phyloP scores from a whole-genome alignment of 78 protist species.

The Dictyostelium purpureum region DNA sequence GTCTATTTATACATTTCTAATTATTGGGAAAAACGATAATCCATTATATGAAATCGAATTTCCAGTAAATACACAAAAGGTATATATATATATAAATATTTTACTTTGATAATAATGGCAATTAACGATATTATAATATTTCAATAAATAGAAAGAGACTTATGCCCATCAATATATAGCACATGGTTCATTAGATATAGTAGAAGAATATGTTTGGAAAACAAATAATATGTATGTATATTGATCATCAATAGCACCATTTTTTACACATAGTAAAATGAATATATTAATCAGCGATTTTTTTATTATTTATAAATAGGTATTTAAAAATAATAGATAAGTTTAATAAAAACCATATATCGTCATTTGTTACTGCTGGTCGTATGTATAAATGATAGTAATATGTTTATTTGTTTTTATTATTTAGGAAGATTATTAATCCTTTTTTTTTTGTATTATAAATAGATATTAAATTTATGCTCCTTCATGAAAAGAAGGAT shows the following conservation, averaged over 20 bases:
- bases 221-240: constrained; percentile 22
- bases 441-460: not conserved
- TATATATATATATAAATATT: too few species aligned
- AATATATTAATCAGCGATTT: not conserved
- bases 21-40: constrained; percentile 69
- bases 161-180: constrained; percentile 53
- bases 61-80: constrained; percentile 20
- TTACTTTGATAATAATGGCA: too few species aligned
- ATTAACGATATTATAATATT: too few species aligned
- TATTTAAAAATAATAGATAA: constrained; percentile 54
- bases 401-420: not conserved
- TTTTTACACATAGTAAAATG: not conserved
- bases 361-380: constrained; percentile 69
- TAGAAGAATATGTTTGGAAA: constrained; percentile 69
- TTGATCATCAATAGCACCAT: not conserved
- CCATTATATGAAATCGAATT: constrained; percentile 62
- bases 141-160: not conserved
- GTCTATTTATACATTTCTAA: constrained; percentile 41
- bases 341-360: constrained; percentile 43
- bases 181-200: constrained; percentile 65
- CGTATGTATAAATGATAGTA: constrained; percentile 32
- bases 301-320: not conserved
- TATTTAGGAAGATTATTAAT: not conserved
- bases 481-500: constrained; percentile 79
- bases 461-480: constrained; percentile 73